Base-by-base conservation (phyloP, 768 basidiomycete genomes). In the Lactarius akahatsu region DNA sequence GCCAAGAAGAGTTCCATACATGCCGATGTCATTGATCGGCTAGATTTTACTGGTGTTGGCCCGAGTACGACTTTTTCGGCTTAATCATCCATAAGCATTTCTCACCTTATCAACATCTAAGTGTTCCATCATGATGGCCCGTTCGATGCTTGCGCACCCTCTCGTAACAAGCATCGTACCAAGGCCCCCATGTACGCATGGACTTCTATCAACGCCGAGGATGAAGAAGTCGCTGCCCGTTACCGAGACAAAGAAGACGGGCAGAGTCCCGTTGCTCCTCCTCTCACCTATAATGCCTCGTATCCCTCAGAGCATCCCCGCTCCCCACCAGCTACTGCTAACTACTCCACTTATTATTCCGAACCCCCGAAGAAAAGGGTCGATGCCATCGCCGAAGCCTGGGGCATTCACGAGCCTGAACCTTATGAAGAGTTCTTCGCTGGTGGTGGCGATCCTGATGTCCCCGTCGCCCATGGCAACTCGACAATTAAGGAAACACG, bases 61-160 rank as follows among this genome's bases (percentile, higher is more conserved):
- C 85, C 89, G 64, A 91, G 92, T 93, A 73, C 70, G 91, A 65
- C 40, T 68, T 41, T 38, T 34, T 63, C 50, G 40, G 41, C 56
- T 68, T 11, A 43, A 64, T 61, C 61, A 60, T 65, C 62, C 57
- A 62, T 57, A 52, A 72, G 57, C 59, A 71, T 62, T 71, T 75
- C 59, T 63, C 50, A 59, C 57, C 66, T 56, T 50, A 52, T 34
- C 41, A 41, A 38, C 43, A 6, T 32, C 45, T 61, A 70, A 94
- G 92, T 91, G 86, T 91, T 94, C 78, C 92, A 95, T 73, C 92
- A 95, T 73, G 93, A 94, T 72, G 92, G 92, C 36, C 93, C 92
- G 15, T 95, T 94, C 75, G 92, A 95, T 74, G 93, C 92, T 34
- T 94, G 92, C 74, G 92, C 92, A 2, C 92, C 92, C 1, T 94